These are phyloP conservation scores for Aspergillus brunneoviolaceus DNA, from an alignment of 2,329 filamentous ascomycete genomes.

Conservation along the genomic window DNA sequence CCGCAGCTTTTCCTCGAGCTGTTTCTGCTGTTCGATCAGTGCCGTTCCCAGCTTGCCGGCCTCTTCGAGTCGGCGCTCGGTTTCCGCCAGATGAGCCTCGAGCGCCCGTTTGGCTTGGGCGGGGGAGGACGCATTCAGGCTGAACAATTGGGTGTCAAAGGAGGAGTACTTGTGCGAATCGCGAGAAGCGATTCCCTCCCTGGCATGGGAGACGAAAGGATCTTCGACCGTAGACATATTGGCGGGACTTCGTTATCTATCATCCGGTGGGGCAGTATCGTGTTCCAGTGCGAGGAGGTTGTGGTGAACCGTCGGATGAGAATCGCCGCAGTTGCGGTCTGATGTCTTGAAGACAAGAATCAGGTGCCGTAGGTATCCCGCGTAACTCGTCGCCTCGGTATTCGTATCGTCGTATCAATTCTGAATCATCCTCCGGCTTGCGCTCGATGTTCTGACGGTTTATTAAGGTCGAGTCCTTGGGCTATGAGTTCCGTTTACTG, in stretches of 20 bases:
- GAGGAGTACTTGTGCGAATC: slow-evolving; percentile 70
- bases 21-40: slow-evolving; percentile 80
- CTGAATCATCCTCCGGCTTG: slow-evolving; percentile 31
- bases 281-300: background rate
- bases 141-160: slow-evolving; percentile 79
- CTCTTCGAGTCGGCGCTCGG: slow-evolving; percentile 85
- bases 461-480: slow-evolving; percentile 6
- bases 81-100: slow-evolving; percentile 88
- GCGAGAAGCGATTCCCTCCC: slow-evolving; percentile 43
- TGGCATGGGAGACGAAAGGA: slow-evolving; percentile 56
- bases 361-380: slow-evolving; percentile 23
- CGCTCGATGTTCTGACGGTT: slow-evolving; percentile 9
- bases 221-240: slow-evolving; percentile 47
- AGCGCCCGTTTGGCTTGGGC: slow-evolving; percentile 84
- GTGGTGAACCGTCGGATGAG: slow-evolving; percentile 14
- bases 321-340: slow-evolving; percentile 5
- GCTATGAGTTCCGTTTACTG: slow-evolving; percentile 10
- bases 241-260: slow-evolving; percentile 17
- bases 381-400: slow-evolving; percentile 26
- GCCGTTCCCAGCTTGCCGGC: slow-evolving; percentile 85
- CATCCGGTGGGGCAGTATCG: background rate
- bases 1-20: slow-evolving; percentile 75
- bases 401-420: slow-evolving; percentile 23
- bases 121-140: slow-evolving; percentile 77
- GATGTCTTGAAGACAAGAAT: slow-evolving; percentile 20